Base-by-base conservation (phyloP, 495 filamentous ascomycete genomes). In the Penicillium angulare region DNA sequence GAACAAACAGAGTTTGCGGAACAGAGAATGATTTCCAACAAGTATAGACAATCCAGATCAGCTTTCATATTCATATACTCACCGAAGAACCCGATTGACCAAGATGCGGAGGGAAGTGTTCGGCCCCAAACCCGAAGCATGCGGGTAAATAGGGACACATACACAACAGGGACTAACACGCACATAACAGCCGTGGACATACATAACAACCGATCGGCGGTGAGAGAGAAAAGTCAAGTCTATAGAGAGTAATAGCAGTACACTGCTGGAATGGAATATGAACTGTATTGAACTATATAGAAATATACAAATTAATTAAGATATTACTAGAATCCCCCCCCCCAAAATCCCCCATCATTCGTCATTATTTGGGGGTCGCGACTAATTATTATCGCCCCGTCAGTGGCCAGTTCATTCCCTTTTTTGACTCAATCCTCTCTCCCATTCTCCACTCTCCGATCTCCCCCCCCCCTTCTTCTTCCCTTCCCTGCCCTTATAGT, bases 401-500 rank as follows among this genome's bases (percentile, higher is more conserved):
- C 40, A 34, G 27, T 31, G 32, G 39, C 29, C 41, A 46, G 49
- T 39, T 50, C 57, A 53, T 61, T 62, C 56, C n/a, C 50, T 52
- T 46, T 31, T 45, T 62, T 62, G 61, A 65, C 55, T 65, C 61
- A 61, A 47, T 46, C 34, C 41, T n/a, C n/a, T n/a, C 40, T 36
- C 49, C 52, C 42, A 27, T 51, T 55, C 60, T 59, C 58, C 58
- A 62, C 59, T 55, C 47, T 52, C 33, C 32, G 49, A 36, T 43
- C 24, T 49, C 50, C 29, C 55, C n/a, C n/a, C n/a, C n/a, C n/a
- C n/a, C n/a, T n/a, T n/a, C 31, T 46, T 41, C 27, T 44, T 46
- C 17, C 51, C 48, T 49, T 52, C 48, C 49, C 29, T 53, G 47
- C 45, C 56, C 32, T 52, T 43, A 55, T 41, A 18, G 16, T 47